phyloP scores from a whole-genome alignment of 2,329 filamentous ascomycete genomes.

The Berkeleyomyces basicola region DNA sequence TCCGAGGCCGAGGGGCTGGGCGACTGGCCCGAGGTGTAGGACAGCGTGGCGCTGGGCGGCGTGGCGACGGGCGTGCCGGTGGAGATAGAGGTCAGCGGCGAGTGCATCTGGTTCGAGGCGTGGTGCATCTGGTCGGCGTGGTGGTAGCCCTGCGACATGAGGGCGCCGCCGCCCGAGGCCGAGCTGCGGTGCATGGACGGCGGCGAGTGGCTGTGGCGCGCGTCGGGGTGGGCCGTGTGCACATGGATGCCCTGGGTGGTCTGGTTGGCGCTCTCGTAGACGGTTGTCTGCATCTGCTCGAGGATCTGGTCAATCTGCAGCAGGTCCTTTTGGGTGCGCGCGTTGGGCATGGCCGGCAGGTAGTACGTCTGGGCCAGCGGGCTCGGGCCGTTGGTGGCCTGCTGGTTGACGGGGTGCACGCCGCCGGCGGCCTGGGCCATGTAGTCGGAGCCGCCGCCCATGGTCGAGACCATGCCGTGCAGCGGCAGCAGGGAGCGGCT shows the following conservation, averaged over 20 bases:
- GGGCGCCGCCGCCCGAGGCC: constrained; percentile 19
- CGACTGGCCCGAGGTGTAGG: constrained; percentile 63
- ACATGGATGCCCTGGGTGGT: constrained; percentile 67
- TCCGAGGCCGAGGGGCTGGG: constrained; percentile 54
- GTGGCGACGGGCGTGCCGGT: constrained; percentile 63
- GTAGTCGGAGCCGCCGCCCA: constrained; percentile 39
- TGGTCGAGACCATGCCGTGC: constrained; percentile 51
- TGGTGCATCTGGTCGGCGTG: constrained; percentile 16
- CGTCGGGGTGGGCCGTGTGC: constrained; percentile 49
- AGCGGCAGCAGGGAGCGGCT: constrained; percentile 74
- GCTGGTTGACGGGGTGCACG: constrained; percentile 33
- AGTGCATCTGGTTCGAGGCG: constrained; percentile 40
- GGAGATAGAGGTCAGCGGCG: constrained; percentile 40
- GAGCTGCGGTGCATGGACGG: constrained; percentile 23
- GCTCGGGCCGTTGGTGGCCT: constrained; percentile 34
- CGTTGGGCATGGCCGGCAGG: constrained; percentile 69
- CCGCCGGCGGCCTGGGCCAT: constrained; percentile 28
- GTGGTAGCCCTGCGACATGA: constrained; percentile 15
- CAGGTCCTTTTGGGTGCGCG: constrained; percentile 85
- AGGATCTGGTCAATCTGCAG: constrained; percentile 88
- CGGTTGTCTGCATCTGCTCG: constrained; percentile 88
- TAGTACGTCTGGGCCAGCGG: constrained; percentile 60
- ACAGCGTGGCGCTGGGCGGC: constrained; percentile 57
- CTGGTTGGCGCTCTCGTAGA: constrained; percentile 81
- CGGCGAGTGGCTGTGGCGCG: constrained; percentile 41